Percentiles rank a stretch among this genome's conserved stretches.
Evolutionary conservation across 2,329 filamentous ascomycete genomes (phyloP).

Genomic region (Calonectria pteridis): DNA sequence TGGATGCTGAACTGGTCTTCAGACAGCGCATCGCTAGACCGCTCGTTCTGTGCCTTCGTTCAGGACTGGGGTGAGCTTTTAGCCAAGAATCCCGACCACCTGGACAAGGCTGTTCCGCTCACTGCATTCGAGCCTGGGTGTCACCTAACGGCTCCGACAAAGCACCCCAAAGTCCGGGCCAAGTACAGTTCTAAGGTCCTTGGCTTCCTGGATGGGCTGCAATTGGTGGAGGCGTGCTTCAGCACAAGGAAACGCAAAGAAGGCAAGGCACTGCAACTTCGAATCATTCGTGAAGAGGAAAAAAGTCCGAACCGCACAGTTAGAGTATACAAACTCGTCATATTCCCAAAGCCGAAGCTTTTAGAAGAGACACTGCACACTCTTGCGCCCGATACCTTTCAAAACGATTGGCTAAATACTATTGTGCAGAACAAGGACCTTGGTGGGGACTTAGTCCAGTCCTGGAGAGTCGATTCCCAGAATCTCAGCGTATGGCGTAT

Average conservation of each 20-base stretch:
- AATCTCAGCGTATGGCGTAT: not conserved
- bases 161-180: not conserved
- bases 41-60: not conserved
- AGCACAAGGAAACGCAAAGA: not conserved
- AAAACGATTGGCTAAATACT: not conserved
- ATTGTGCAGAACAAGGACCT: not conserved
- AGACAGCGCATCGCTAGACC: not conserved
- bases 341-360: not conserved
- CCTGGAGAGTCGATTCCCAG: not conserved
- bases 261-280: not conserved
- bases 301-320: not conserved
- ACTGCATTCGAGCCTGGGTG: not conserved
- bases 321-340: not conserved
- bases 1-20: not conserved
- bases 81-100: not conserved
- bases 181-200: not conserved
- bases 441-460: not conserved
- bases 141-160: not conserved
- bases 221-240: not conserved
- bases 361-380: not conserved
- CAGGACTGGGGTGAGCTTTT: not conserved
- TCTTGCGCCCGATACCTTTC: not conserved
- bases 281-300: not conserved
- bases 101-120: not conserved
- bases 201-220: not conserved